Conservation (phyloP, 2,329 filamentous ascomycete genomes). For the Scorias spongiosa region DNA sequence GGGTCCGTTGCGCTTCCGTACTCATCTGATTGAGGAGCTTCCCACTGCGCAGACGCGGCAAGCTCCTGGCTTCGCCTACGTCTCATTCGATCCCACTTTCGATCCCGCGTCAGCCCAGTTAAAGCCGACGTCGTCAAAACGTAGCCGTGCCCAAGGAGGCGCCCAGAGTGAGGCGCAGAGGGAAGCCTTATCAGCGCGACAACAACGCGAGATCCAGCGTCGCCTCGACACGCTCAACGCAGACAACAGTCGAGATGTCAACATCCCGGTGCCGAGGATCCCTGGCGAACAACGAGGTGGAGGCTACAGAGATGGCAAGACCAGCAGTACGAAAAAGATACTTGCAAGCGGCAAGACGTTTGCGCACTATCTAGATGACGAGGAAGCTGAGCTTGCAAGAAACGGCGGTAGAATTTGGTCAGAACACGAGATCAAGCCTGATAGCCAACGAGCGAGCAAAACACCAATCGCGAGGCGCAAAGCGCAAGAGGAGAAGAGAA, state of each 20-base stretch:
- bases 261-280: conserved; percentile 51
- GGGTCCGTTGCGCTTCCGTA: conserved; percentile 21
- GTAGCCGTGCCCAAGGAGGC: conserved; percentile 41
- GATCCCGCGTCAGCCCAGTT: conserved; percentile 33
- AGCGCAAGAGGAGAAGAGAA: conserved; percentile 5
- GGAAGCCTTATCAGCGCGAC: conserved; percentile 61
- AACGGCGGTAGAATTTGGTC: conserved; percentile 16
- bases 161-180: conserved; percentile 20
- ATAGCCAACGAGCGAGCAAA: conserved; percentile 18
- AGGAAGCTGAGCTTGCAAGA: conserved; percentile 42
- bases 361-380: conserved; percentile 68
- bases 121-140: conserved; percentile 36
- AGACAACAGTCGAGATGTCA: conserved; percentile 42
- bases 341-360: conserved; percentile 71
- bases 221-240: conserved; percentile 71
- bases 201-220: conserved; percentile 66
- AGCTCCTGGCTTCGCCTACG: conserved; percentile 80
- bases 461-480: conserved; percentile 20
- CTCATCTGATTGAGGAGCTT: conserved; percentile 69
- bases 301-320: conserved; percentile 39
- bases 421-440: conserved; percentile 3
- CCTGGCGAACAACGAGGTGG: conserved; percentile 17
- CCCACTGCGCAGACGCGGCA: conserved; percentile 48
- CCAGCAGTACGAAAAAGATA: conserved; percentile 58
- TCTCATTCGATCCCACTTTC: conserved; percentile 32